These are phyloP conservation scores for Plasmopara halstedii DNA, from an alignment of 352 stramenopile genomes.

Conservation along the genomic window DNA sequence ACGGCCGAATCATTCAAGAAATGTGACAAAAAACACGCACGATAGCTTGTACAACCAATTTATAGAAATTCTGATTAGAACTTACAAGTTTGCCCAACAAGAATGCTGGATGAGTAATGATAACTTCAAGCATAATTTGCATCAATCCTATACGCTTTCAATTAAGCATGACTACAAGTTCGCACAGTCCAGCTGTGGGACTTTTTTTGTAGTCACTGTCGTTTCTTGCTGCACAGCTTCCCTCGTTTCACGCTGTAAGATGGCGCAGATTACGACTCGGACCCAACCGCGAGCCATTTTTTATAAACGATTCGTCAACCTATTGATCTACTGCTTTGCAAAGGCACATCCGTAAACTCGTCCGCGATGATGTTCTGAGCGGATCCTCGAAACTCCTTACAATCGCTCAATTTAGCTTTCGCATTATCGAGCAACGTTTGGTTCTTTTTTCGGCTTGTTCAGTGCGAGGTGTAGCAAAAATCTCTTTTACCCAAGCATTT, in stretches of 20 bases:
- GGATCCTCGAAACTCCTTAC: not conserved
- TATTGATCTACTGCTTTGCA: too few relatives aligned
- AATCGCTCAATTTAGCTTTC: not conserved
- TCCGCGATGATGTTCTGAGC: not conserved
- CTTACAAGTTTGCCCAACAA: not conserved
- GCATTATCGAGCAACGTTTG: not conserved
- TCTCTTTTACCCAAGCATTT: not conserved
- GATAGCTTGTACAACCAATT: not conserved
- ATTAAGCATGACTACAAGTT: too few relatives aligned
- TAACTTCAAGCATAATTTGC: too few relatives aligned
- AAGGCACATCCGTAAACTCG: not conserved
- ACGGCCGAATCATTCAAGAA: conserved; percentile 8
- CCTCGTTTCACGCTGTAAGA: too few relatives aligned
- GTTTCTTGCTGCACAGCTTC: too few relatives aligned
- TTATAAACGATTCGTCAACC: too few relatives aligned
- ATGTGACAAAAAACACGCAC: conserved; percentile 5
- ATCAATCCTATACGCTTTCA: too few relatives aligned
- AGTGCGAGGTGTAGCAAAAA: not conserved
- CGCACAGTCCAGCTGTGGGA: too few relatives aligned
- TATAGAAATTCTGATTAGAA: not conserved
- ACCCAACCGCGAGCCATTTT: too few relatives aligned
- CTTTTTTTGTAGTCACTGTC: too few relatives aligned
- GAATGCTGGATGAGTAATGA: too few relatives aligned
- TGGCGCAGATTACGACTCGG: too few relatives aligned
- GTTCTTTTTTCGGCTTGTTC: not conserved